Base-by-base conservation (phyloP, 148 eudicot species). In the Tetragonia tetragonoides region DNA sequence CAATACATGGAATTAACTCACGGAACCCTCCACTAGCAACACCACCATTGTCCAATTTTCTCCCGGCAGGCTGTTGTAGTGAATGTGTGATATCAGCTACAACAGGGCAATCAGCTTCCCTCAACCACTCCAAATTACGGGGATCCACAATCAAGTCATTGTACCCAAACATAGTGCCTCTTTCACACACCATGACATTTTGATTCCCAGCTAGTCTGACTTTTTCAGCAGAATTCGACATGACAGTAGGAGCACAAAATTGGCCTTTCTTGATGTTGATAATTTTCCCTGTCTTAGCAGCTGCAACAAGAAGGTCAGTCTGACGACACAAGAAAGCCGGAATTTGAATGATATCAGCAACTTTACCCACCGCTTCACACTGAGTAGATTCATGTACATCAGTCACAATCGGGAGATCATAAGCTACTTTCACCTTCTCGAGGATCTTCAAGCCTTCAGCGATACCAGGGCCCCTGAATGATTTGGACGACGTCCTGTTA, bases 111-210 rank as follows among this genome's bases (percentile, higher is more conserved):
- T 93, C 90, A 71, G 96, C 93, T 72, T 93, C 97, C 77, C 97
- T 86, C 91, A 95, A 81, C 99, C 97, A 95, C 75, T 95, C 99
- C 66, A 93, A 93, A 79, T 95, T 95, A 41, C 97, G 87, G 2
- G 97, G 97, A 85, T 95, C 97, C 63, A 95, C 99, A 73, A 95
- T 93, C 85, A 95, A 82, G 86, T 95, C 97, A 84, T 97, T 89
- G 79, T 95, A 93, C 70, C 97, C 99, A 87, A 95, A 95, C 99
- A 93, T 93, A 56, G 97, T 95, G 61, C 99, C 99, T 85, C 97
- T 90, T 86, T 95, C 99, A 81, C 99, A 95, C 66, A 95, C 97
- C 99, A 95, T 95, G n/a, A 95, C 97, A 73, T 95, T 95, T 56
- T 87, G 87, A 86, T 95, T 95, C 70, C 99, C 97, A 37, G 97